phyloP scores from a whole-genome alignment of 148 eudicot genomes.

The Nyssa sinensis region DNA sequence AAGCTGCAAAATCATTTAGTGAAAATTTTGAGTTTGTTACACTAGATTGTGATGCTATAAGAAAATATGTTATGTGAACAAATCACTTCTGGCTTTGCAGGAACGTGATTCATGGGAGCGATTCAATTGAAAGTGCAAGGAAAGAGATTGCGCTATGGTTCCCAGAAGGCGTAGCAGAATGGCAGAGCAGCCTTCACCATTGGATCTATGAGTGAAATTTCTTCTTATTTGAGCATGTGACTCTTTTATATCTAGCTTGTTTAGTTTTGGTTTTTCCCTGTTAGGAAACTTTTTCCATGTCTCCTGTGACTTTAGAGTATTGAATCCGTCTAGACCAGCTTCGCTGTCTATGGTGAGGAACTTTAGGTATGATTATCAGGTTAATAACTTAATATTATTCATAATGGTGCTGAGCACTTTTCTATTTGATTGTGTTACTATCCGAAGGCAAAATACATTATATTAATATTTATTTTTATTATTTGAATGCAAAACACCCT shows the following conservation, averaged over 20 bases:
- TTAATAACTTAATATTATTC: background rate
- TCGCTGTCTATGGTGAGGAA: background rate
- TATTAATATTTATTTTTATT: too few relatives aligned
- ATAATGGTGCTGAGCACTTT: background rate
- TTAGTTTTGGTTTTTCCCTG: background rate
- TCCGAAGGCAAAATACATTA: too few relatives aligned
- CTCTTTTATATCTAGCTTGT: background rate
- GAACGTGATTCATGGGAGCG: slow-evolving; percentile 91
- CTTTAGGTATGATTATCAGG: background rate
- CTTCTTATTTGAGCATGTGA: background rate
- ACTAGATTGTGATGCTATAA: too few relatives aligned
- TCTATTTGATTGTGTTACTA: background rate
- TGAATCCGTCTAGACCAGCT: background rate
- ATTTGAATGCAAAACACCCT: too few relatives aligned
- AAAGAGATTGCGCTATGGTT: slow-evolving; percentile 95
- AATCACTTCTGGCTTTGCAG: slow-evolving; percentile 28
- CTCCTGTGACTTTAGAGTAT: background rate
- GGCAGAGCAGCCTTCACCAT: slow-evolving; percentile 78
- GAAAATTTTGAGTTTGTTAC: too few relatives aligned
- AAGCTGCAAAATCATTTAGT: too few relatives aligned
- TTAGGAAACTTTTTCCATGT: background rate
- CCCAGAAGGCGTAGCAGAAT: slow-evolving; percentile 70
- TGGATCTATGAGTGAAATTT: slow-evolving; percentile 76
- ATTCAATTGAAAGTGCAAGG: slow-evolving; percentile 76
- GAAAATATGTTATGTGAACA: background rate